These are phyloP conservation scores for Prillingera fragicola DNA, from an alignment of 1,284 basidiomycete genomes.

Conservation along the genomic window DNA sequence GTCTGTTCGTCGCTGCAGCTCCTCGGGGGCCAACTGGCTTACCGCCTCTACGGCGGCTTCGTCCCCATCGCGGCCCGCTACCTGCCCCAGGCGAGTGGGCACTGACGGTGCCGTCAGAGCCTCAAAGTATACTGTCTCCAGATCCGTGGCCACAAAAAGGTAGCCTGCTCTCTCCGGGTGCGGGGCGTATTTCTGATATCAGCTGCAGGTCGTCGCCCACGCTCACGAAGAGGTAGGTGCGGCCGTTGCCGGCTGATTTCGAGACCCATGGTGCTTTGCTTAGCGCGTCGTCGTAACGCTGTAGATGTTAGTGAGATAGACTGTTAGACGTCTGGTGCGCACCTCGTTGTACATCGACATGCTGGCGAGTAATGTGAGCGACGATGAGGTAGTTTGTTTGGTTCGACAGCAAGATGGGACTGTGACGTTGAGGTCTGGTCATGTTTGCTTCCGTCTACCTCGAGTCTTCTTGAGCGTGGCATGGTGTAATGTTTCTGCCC, in stretches of 20 bases:
- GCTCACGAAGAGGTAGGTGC: slow-evolving; percentile 23
- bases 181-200: slow-evolving; percentile 29
- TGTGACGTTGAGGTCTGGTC: too few species aligned
- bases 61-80: slow-evolving; percentile 3
- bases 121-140: slow-evolving; percentile 25
- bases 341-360: slow-evolving; percentile 20
- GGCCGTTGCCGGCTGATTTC: slow-evolving; percentile 13
- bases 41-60: slow-evolving; percentile 3
- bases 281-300: slow-evolving; percentile 28
- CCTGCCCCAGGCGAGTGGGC: slow-evolving; percentile 16
- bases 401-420: too few species aligned
- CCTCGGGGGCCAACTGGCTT: neutral
- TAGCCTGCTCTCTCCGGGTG: slow-evolving; percentile 32
- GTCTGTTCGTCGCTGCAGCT: slow-evolving; percentile 16
- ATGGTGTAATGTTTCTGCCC: too few species aligned
- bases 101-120: slow-evolving; percentile 22
- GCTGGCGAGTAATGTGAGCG: too few species aligned
- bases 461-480: too few species aligned
- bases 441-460: too few species aligned
- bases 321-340: neutral
- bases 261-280: slow-evolving; percentile 25
- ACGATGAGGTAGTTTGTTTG: too few species aligned
- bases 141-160: slow-evolving; percentile 31
- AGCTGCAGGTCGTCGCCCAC: neutral
- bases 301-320: neutral